Percentiles rank a stretch among this genome's conserved stretches.
Evolutionary conservation across 1,139 yeast genomes (phyloP).

Genomic region (Lodderomyces parapsilosis): DNA sequence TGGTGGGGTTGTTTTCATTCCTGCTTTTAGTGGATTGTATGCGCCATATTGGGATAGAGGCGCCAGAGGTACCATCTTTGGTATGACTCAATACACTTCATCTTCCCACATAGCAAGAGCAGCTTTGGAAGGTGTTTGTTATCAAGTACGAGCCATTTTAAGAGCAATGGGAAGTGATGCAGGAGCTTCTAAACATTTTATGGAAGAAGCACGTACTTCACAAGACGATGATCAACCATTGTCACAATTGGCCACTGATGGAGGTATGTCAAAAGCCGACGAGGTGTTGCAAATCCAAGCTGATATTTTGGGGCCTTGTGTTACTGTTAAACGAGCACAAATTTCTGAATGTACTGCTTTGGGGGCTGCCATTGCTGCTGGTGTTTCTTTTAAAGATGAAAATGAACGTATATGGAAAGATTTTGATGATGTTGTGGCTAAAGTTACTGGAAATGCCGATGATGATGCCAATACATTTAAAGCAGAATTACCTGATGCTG

Average conservation of each 20-base stretch:
- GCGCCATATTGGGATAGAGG: constrained; percentile 97
- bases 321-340: constrained; percentile 75
- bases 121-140: constrained; percentile 93
- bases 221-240: constrained; percentile 50
- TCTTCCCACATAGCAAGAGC: constrained; percentile 91
- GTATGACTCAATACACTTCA: constrained; percentile 85
- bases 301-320: constrained; percentile 84
- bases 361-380: constrained; percentile 97
- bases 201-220: constrained; percentile 40
- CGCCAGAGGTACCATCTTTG: constrained; percentile 90
- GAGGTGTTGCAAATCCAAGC: constrained; percentile 95
- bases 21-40: constrained; percentile 91
- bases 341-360: constrained; percentile 92
- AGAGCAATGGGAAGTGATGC: constrained; percentile 90
- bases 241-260: constrained; percentile 75
- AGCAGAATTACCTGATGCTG: constrained; percentile 59
- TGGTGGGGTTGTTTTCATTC: constrained; percentile 93
- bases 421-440: constrained; percentile 58
- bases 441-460: constrained; percentile 33
- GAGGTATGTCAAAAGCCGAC: constrained; percentile 92
- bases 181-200: constrained; percentile 50
- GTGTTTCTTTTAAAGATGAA: constrained; percentile 61
- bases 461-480: constrained; percentile 41
- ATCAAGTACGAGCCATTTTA: constrained; percentile 87
- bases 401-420: constrained; percentile 72